These are phyloP conservation scores for Xylariaceae sp. DNA, from an alignment of 2,329 filamentous ascomycete genomes.

Conservation along the genomic window DNA sequence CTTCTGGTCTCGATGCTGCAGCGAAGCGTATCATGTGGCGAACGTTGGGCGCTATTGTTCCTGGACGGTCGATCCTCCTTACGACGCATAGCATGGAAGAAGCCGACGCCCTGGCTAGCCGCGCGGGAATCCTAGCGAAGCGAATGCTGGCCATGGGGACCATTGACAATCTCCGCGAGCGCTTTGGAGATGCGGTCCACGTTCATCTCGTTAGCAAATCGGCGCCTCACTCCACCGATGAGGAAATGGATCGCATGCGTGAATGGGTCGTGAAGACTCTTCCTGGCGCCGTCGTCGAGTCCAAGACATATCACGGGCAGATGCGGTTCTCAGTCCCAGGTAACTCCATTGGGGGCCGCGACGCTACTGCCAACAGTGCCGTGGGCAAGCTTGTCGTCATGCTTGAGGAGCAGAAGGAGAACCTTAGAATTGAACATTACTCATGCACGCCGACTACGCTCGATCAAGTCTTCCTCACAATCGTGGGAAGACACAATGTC, in stretches of 20 bases:
- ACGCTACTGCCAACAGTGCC: conserved; percentile 55
- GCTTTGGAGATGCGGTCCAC: conserved; percentile 76
- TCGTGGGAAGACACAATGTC: conserved; percentile 77
- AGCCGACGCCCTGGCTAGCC: conserved; percentile 79
- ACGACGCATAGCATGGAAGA: conserved; percentile 97
- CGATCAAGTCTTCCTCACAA: conserved; percentile 85
- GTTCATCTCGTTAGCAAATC: conserved; percentile 76
- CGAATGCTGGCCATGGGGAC: conserved; percentile 84
- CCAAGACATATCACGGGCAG: conserved; percentile 79
- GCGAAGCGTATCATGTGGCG: conserved; percentile 93
- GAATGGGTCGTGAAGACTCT: conserved; percentile 64
- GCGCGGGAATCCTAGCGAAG: conserved; percentile 81
- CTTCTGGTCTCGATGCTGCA: conserved; percentile 83
- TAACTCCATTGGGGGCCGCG: conserved; percentile 38
- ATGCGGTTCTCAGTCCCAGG: conserved; percentile 77
- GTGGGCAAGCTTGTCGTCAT: conserved; percentile 69
- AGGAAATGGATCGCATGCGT: conserved; percentile 66
- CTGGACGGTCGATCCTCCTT: conserved; percentile 77
- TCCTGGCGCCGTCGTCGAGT: conserved; percentile 65
- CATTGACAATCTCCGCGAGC: conserved; percentile 66
- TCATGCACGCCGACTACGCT: conserved; percentile 83
- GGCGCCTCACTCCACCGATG: conserved; percentile 68
- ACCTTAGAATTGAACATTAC: conserved; percentile 77
- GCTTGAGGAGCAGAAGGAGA: conserved; percentile 68
- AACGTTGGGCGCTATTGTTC: conserved; percentile 70